Conservation (phyloP, 2,329 filamentous ascomycete genomes). For the Gremmenia infestans region DNA sequence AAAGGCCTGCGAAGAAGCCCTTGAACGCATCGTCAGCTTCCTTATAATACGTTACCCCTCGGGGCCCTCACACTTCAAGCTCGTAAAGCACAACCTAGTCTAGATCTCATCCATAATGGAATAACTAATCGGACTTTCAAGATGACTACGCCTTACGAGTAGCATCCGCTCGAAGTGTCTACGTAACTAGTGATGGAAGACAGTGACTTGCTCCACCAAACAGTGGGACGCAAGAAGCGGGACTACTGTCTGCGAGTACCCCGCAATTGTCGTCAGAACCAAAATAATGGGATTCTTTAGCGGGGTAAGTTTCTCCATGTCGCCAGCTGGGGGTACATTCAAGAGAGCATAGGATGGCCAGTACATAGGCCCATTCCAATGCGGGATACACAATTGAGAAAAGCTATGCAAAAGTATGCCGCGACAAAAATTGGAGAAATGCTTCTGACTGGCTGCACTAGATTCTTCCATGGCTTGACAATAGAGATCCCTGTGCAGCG, state of each 20-base stretch:
- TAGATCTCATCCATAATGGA: conserved; percentile 35
- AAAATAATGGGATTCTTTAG: conserved; percentile 24
- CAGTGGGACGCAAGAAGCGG: conserved; percentile 32
- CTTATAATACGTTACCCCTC: conserved; percentile 37
- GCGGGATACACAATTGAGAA: conserved; percentile 41
- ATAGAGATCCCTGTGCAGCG: conserved; percentile 28
- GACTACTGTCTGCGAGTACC: conserved; percentile 19
- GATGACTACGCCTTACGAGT: conserved; percentile 25
- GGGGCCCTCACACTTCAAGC: conserved; percentile 33
- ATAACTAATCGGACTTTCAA: conserved; percentile 39
- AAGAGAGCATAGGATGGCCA: conserved; percentile 42
- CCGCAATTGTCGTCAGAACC: not conserved
- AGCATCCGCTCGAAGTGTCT: conserved; percentile 42
- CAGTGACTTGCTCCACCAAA: conserved; percentile 41
- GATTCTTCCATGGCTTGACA: conserved; percentile 39
- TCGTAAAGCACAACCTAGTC: conserved; percentile 13
- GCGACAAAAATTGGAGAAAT: not conserved
- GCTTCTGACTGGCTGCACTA: conserved; percentile 15
- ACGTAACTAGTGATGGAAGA: conserved; percentile 46
- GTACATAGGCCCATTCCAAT: conserved; percentile 42
- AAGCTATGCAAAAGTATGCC: conserved; percentile 38
- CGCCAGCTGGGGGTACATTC: conserved; percentile 44
- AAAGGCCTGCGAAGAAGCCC: conserved; percentile 40
- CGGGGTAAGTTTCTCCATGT: conserved; percentile 44
- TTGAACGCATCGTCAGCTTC: conserved; percentile 41